A percentile compares a stretch with the other conserved stretches of the same genome.
Conservation (phyloP, 1,284 basidiomycete species). For the Microbotryomycetes sp. region DNA sequence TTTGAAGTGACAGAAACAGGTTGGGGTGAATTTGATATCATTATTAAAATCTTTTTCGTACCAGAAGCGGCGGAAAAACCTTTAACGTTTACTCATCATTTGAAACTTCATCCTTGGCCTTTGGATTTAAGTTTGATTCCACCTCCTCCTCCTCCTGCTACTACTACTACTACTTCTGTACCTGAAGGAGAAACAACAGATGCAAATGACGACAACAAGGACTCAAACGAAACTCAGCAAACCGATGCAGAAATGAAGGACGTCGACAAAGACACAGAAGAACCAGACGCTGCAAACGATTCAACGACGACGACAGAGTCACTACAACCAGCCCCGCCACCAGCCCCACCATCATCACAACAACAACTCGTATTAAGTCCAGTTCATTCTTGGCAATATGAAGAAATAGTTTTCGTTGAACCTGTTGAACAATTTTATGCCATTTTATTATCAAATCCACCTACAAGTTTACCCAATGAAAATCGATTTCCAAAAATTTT, state of each 20-base stretch:
- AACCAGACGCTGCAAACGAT: constrained; percentile 7
- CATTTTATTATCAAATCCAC: constrained; percentile 71
- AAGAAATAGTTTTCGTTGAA: constrained; percentile 94
- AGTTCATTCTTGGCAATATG: constrained; percentile 99
- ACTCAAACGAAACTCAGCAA: neutral
- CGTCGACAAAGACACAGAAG: constrained; percentile 1
- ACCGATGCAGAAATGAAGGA: constrained; percentile 4
- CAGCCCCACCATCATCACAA: constrained; percentile 12
- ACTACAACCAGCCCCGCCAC: neutral
- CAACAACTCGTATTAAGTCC: constrained; percentile 34
- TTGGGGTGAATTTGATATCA: constrained; percentile 98
- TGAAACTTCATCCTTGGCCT: constrained; percentile 92
- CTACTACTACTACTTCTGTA: constrained; percentile 8
- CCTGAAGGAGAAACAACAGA: constrained; percentile 22
- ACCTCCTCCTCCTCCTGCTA: constrained; percentile 52
- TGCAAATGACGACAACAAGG: neutral
- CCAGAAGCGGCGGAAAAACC: constrained; percentile 88
- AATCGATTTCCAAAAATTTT: constrained; percentile 31
- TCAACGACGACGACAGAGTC: constrained; percentile 14
- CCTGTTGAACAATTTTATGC: constrained; percentile 84
- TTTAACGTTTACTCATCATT: constrained; percentile 76
- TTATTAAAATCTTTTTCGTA: constrained; percentile 89
- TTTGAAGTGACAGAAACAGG: constrained; percentile 95
- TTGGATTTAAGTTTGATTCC: constrained; percentile 50
- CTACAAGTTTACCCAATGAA: constrained; percentile 63